Evolutionary conservation across 2,329 filamentous ascomycete genomes (phyloP), one percentile per base, ranked within the genome.

Genomic region (Microsporum ferrugineum): DNA sequence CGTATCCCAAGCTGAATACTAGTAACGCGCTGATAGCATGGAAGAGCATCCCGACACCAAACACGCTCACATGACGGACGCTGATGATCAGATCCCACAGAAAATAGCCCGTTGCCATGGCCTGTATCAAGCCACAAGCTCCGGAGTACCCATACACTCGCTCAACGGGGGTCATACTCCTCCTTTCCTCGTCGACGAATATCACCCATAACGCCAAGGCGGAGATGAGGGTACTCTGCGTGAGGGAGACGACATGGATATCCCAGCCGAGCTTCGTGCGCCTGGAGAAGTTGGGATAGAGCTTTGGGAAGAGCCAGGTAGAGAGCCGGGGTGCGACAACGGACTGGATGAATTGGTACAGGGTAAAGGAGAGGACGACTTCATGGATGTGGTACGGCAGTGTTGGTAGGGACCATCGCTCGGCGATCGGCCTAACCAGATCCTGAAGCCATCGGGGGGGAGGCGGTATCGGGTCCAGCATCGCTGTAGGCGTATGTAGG

Each of bases 231-330:
- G 77, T 74, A 63, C 78, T 80, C 73, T 87, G 84, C 39, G 84
- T 74, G 47, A 87, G 76, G 0, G 81, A 83, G 47, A 86, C 84
- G 60, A 86, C 79, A 68, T 87, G 84, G 5, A 86, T 82, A 71
- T 87, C 81, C 84, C 84, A 87, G 73, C 85, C 86, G 58, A 86
- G 73, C 65, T 78, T 79, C 1, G 83, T 86, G 56, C 83, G 80
- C 29, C 70, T 70, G 62, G 75, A 79, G 66, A 87, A 76, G 8
- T 75, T 72, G 39, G 75, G 71, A 70, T 87, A 87, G 66, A 76
- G 76, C 49, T 73, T 70, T 17, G 83, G 81, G 66, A 83, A 82
- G 62, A 86, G 72, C 63, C 71, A 66, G 58, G 73, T 71, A 51
- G 82, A 84, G 61, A 86, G 67, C 58, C 71, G 71, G 3, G 84